Percentiles rank a stretch among this genome's conserved stretches.
Evolutionary conservation across 2,329 filamentous ascomycete species (phyloP).

Genomic region (Exserohilum rostratum): DNA sequence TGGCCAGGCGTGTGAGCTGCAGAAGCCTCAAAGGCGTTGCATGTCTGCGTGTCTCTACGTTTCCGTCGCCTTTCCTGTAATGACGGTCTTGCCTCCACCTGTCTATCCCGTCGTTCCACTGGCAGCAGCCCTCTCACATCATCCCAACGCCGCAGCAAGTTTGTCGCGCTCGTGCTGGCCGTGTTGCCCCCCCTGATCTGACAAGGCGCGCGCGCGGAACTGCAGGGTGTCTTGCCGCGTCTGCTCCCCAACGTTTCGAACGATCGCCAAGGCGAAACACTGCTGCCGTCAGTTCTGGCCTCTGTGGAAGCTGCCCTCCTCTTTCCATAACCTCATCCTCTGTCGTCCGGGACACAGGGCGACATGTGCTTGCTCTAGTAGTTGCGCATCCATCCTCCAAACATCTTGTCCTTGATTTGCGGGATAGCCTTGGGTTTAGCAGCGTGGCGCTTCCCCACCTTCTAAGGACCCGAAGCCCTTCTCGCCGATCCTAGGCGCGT

Average conservation of each 20-base stretch:
- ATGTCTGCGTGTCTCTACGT: constrained; percentile 40
- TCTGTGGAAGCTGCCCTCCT: constrained; percentile 25
- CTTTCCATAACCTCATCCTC: constrained; percentile 27
- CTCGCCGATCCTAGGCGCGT: constrained; percentile 38
- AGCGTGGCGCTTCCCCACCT: constrained; percentile 49
- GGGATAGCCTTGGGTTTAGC: constrained; percentile 37
- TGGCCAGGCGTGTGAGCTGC: constrained; percentile 46
- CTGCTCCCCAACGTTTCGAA: constrained; percentile 41
- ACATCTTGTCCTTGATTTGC: constrained; percentile 37
- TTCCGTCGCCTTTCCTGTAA: constrained; percentile 43
- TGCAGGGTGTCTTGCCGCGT: constrained; percentile 34
- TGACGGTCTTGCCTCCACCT: constrained; percentile 39
- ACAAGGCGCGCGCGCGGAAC: constrained; percentile 27
- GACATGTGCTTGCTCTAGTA: constrained; percentile 48
- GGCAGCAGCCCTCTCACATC: constrained; percentile 26
- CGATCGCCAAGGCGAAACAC: constrained; percentile 38
- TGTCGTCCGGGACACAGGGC: constrained; percentile 41
- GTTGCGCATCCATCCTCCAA: constrained; percentile 36
- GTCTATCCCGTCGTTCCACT: constrained; percentile 29
- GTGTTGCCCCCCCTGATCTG: constrained; percentile 26
- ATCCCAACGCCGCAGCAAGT: constrained; percentile 29
- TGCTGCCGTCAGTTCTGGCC: constrained; percentile 33
- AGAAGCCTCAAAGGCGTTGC: constrained; percentile 51
- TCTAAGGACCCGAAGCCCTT: constrained; percentile 39
- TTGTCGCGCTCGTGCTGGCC: constrained; percentile 27